Conservation (phyloP, 1,139 yeast genomes). For the Yamadazyma blattariae region DNA sequence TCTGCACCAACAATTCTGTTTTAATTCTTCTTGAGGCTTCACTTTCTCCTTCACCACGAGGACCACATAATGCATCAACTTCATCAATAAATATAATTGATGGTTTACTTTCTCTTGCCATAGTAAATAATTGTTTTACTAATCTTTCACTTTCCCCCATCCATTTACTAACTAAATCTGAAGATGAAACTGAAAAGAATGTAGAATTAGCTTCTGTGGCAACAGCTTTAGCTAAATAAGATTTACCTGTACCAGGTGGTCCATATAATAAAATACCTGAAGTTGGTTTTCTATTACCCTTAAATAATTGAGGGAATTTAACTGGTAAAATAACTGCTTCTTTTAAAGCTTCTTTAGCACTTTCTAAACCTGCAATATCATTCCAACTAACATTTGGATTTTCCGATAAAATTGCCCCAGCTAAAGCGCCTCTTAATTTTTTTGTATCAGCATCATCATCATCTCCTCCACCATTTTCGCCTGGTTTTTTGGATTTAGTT, state of each 20-base stretch:
- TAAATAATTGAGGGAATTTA: slow-evolving; percentile 89
- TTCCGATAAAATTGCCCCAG: slow-evolving; percentile 89
- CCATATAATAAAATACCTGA: slow-evolving; percentile 91
- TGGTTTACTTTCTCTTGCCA: slow-evolving; percentile 97
- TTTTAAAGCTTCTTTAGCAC: slow-evolving; percentile 93
- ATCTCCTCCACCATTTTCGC: slow-evolving; percentile 39
- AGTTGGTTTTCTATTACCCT: slow-evolving; percentile 91
- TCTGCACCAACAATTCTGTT: slow-evolving; percentile 93
- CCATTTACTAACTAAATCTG: slow-evolving; percentile 96
- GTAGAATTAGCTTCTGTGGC: slow-evolving; percentile 98
- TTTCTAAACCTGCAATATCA: slow-evolving; percentile 93
- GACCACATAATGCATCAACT: slow-evolving; percentile 97
- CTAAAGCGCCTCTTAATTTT: slow-evolving; percentile 84
- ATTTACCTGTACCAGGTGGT: slow-evolving; percentile 99
- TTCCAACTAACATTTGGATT: slow-evolving; percentile 94
- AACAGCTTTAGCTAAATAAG: slow-evolving; percentile 94
- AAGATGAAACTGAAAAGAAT: slow-evolving; percentile 90
- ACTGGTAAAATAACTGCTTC: slow-evolving; percentile 93
- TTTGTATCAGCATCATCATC: slow-evolving; percentile 83
- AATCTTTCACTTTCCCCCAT: slow-evolving; percentile 98
- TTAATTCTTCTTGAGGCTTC: slow-evolving; percentile 96
- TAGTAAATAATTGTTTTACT: slow-evolving; percentile 87
- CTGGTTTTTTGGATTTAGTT: slow-evolving; percentile 55
- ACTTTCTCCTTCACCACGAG: slow-evolving; percentile 97
- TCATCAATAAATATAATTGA: slow-evolving; percentile 96